phyloP scores from a whole-genome alignment of 2,329 filamentous ascomycete genomes.

The Torrubiellomyces zombiae region DNA sequence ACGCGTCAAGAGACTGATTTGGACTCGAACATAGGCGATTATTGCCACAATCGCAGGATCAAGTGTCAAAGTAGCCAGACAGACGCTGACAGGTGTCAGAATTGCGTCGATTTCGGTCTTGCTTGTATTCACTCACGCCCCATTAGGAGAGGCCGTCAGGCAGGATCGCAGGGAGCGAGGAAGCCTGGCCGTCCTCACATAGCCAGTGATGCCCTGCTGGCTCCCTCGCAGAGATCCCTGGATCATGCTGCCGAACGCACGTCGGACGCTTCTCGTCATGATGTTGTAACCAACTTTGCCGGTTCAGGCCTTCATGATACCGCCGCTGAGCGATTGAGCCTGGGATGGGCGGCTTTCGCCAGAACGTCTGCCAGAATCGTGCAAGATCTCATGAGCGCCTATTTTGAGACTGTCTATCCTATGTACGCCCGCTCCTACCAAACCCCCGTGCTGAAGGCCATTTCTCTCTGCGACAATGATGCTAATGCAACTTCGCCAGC shows the following conservation, averaged over 20 bases:
- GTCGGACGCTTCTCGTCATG: not conserved
- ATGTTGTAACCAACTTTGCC: constrained; percentile 1
- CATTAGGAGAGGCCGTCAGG: constrained; percentile 15
- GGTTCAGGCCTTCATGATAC: constrained; percentile 13
- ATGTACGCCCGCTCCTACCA: too few relatives aligned
- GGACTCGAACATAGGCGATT: too few relatives aligned
- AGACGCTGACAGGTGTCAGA: constrained; percentile 24
- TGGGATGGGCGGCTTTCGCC: too few relatives aligned
- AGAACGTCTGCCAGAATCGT: too few relatives aligned
- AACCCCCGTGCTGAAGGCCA: too few relatives aligned
- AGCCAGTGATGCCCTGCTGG: not conserved
- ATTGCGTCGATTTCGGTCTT: constrained; percentile 30
- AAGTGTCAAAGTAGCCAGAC: constrained; percentile 14
- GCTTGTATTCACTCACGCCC: constrained; percentile 28
- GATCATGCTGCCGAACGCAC: not conserved
- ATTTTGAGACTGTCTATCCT: constrained; percentile 36
- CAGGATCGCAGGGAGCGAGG: constrained; percentile 5
- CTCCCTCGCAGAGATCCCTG: not conserved
- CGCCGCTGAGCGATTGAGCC: too few relatives aligned
- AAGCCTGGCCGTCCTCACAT: constrained; percentile 3
- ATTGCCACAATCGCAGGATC: constrained; percentile 23
- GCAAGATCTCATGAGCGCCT: constrained; percentile 28
- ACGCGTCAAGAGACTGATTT: too few relatives aligned
- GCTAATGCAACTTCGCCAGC: too few relatives aligned
- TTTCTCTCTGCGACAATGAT: too few relatives aligned